Evolutionary conservation across 176 grass and related monocot species (phyloP).

Genomic region (Zoysia japonica): DNA sequence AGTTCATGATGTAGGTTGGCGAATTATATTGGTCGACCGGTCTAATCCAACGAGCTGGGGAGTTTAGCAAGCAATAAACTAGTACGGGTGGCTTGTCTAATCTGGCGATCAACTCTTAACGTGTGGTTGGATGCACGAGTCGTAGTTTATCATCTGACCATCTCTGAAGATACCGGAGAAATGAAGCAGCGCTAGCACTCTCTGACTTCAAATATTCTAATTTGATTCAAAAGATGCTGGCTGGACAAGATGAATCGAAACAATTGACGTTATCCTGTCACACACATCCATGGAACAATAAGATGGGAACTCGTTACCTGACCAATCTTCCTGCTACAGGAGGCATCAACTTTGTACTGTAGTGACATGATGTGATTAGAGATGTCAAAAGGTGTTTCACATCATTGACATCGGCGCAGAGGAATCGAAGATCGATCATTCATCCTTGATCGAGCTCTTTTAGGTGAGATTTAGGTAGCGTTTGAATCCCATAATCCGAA

Average conservation of each 20-base stretch:
- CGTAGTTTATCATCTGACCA: slow-evolving; percentile 28
- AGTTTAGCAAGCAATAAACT: background rate
- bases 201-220: slow-evolving; percentile 11
- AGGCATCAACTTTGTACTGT: background rate
- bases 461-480: background rate
- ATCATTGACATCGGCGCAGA: background rate
- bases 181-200: background rate
- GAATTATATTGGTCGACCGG: background rate
- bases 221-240: slow-evolving; percentile 4
- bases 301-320: slow-evolving; percentile 1
- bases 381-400: slow-evolving; percentile 13
- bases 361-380: background rate
- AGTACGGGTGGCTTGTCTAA: slow-evolving; percentile 10
- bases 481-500: too few relatives aligned
- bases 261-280: slow-evolving; percentile 23
- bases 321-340: background rate
- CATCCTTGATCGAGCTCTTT: background rate
- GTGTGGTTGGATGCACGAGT: background rate
- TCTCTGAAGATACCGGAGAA: background rate
- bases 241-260: background rate
- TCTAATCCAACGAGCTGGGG: background rate
- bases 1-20: slow-evolving; percentile 8
- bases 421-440: background rate
- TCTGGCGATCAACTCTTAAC: background rate
- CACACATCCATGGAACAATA: background rate